These are phyloP conservation scores for Croton laevigatus DNA, from an alignment of 441 rosid genomes.

Conservation along the genomic window DNA sequence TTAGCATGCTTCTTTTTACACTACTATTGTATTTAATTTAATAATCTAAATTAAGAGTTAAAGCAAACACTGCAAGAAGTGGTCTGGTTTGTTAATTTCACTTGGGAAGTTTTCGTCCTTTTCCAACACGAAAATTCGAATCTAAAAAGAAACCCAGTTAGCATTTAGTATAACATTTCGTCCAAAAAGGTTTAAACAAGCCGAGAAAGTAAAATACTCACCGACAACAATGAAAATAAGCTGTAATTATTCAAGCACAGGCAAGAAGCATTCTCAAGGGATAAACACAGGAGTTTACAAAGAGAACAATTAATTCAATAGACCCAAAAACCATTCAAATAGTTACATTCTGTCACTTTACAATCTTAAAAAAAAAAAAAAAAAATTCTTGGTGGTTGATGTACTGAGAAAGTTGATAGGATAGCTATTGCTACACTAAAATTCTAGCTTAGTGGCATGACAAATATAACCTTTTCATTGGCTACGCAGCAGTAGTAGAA, in stretches of 20 bases:
- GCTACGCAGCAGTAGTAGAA: slow-evolving; percentile 24
- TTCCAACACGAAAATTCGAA: not conserved
- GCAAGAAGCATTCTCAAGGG: not conserved
- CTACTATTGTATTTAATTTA: no score
- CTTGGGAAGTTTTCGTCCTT: not conserved
- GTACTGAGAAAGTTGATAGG: slow-evolving; percentile 2
- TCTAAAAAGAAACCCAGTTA: not conserved
- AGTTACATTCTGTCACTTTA: slow-evolving; percentile 16
- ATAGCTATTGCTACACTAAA: slow-evolving; percentile 7
- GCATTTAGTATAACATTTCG: not conserved
- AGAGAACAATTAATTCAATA: not conserved
- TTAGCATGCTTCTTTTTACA: no score
- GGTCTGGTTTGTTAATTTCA: not conserved
- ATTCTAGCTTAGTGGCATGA: slow-evolving; percentile 14
- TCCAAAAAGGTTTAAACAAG: not conserved
- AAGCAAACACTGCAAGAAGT: no score
- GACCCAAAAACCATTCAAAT: slow-evolving; percentile 5
- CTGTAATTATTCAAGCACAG: not conserved
- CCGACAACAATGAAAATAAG: no score
- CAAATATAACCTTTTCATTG: slow-evolving; percentile 20
- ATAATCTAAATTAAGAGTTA: no score
- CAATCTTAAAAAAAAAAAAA: slow-evolving; percentile 14
- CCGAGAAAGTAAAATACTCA: not conserved
- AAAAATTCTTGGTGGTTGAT: not conserved
- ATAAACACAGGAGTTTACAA: not conserved